phyloP scores from a whole-genome alignment of 2,329 filamentous ascomycete species.

The Pseudogymnoascus sp. region DNA sequence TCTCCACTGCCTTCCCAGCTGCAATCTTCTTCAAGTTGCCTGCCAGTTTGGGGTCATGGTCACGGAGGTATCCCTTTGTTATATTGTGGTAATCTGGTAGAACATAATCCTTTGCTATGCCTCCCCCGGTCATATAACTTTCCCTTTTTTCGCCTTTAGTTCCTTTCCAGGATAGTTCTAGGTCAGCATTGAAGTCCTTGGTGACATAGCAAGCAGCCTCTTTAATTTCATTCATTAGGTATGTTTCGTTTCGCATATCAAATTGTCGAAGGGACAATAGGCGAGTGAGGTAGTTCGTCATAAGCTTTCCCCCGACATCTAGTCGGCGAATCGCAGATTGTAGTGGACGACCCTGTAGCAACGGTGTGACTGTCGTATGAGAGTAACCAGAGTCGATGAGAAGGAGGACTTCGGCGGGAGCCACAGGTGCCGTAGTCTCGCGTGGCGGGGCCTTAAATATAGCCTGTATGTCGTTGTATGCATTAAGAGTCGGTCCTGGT shows the following conservation, averaged over 20 bases:
- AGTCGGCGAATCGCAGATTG: slow-evolving; percentile 76
- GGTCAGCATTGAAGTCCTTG: slow-evolving; percentile 63
- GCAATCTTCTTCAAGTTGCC: slow-evolving; percentile 39
- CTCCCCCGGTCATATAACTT: slow-evolving; percentile 37
- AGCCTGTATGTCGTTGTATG: slow-evolving; percentile 68
- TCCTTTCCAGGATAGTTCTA: slow-evolving; percentile 80
- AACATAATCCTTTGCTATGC: slow-evolving; percentile 82
- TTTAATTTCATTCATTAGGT: slow-evolving; percentile 94
- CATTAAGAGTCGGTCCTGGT: slow-evolving; percentile 64
- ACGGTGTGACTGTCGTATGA: slow-evolving; percentile 80
- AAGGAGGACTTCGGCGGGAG: slow-evolving; percentile 72
- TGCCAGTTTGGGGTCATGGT: slow-evolving; percentile 64
- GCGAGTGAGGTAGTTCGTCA: slow-evolving; percentile 89
- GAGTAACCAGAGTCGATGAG: slow-evolving; percentile 90
- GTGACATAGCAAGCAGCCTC: slow-evolving; percentile 81
- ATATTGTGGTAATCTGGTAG: slow-evolving; percentile 66
- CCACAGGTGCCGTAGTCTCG: slow-evolving; percentile 32
- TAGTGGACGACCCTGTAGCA: slow-evolving; percentile 71
- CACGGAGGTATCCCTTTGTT: slow-evolving; percentile 59
- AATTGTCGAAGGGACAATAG: slow-evolving; percentile 85
- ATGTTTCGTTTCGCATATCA: slow-evolving; percentile 88
- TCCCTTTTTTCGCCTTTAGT: slow-evolving; percentile 50
- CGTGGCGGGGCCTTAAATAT: slow-evolving; percentile 55
- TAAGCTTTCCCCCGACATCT: slow-evolving; percentile 82
- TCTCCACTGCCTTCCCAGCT: slow-evolving; percentile 33